These are phyloP conservation scores for Aspergillus felis DNA, from an alignment of 2,329 filamentous ascomycete species.

Conservation along the genomic window DNA sequence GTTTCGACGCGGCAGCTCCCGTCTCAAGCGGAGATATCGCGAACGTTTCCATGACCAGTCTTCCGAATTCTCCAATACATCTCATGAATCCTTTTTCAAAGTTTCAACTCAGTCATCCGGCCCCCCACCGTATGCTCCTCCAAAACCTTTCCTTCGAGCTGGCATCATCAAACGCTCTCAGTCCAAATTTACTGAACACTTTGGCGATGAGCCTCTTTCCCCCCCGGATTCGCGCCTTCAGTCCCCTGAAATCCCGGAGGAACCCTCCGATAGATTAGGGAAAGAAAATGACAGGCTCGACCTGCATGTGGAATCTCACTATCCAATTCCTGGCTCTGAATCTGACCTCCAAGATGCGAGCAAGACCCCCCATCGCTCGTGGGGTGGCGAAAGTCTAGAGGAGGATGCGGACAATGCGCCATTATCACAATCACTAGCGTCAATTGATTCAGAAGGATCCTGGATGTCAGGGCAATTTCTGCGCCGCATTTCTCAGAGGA, in stretches of 20 bases:
- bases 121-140: slow-evolving; percentile 32
- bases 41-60: slow-evolving; percentile 50
- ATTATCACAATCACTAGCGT: slow-evolving; percentile 81
- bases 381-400: slow-evolving; percentile 46
- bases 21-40: slow-evolving; percentile 53
- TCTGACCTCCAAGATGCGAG: slow-evolving; percentile 27
- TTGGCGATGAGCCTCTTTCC: slow-evolving; percentile 82
- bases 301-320: slow-evolving; percentile 14
- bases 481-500: slow-evolving; percentile 46
- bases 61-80: slow-evolving; percentile 88
- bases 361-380: slow-evolving; percentile 33
- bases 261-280: slow-evolving; percentile 14
- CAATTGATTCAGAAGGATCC: slow-evolving; percentile 90
- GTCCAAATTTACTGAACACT: slow-evolving; percentile 87
- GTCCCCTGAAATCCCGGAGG: slow-evolving; percentile 63
- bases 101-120: slow-evolving; percentile 51
- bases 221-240: slow-evolving; percentile 77
- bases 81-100: slow-evolving; percentile 75
- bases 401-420: slow-evolving; percentile 43
- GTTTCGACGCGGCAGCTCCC: slow-evolving; percentile 62
- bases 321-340: slow-evolving; percentile 22
- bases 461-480: slow-evolving; percentile 80
- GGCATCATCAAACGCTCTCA: slow-evolving; percentile 71
- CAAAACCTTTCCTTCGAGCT: slow-evolving; percentile 45
- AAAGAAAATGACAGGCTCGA: slow-evolving; percentile 8